phyloP scores from a whole-genome alignment of 768 basidiomycete species.

The Phallus indusiatus region DNA sequence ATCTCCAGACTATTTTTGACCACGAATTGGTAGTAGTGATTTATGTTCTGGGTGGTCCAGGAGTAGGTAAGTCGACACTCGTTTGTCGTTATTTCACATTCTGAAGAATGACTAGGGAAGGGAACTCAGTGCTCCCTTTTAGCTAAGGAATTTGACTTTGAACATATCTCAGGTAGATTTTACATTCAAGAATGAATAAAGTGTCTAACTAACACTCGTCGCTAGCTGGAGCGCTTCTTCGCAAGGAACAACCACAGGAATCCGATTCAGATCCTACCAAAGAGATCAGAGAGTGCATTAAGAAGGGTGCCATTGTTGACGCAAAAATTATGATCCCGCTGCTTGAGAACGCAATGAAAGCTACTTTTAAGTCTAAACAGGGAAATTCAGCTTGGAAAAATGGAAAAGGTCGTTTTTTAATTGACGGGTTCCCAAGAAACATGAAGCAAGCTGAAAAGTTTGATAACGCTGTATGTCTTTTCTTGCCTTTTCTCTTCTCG shows the following conservation, averaged over 20 bases:
- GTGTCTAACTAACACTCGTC: not conserved
- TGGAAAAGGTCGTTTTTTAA: conserved; percentile 77
- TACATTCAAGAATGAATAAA: too few species aligned
- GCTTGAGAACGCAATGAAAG: conserved; percentile 83
- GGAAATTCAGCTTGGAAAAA: conserved; percentile 51
- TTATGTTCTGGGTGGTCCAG: conserved; percentile 94
- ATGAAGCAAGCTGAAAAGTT: conserved; percentile 96
- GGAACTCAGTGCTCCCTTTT: conserved; percentile 89
- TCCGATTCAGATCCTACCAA: conserved; percentile 74
- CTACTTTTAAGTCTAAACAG: conserved; percentile 36
- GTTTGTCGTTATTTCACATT: conserved; percentile 3
- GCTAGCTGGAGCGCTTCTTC: conserved; percentile 91
- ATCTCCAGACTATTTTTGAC: conserved; percentile 44
- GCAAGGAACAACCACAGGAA: conserved; percentile 86
- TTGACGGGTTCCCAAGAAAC: conserved; percentile 96
- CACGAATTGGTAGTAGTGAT: conserved; percentile 70
- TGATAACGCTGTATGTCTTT: conserved; percentile 39
- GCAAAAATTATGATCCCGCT: conserved; percentile 96
- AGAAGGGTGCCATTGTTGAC: conserved; percentile 88
- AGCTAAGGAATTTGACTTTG: conserved; percentile 78
- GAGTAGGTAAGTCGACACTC: conserved; percentile 54
- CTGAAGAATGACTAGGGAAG: conserved; percentile 51
- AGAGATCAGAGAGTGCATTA: conserved; percentile 81
- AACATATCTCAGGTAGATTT: conserved; percentile 79
- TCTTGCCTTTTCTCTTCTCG: too few species aligned